Base-by-base conservation (phyloP, 2,329 filamentous ascomycete genomes). In the Aspergillus felis region DNA sequence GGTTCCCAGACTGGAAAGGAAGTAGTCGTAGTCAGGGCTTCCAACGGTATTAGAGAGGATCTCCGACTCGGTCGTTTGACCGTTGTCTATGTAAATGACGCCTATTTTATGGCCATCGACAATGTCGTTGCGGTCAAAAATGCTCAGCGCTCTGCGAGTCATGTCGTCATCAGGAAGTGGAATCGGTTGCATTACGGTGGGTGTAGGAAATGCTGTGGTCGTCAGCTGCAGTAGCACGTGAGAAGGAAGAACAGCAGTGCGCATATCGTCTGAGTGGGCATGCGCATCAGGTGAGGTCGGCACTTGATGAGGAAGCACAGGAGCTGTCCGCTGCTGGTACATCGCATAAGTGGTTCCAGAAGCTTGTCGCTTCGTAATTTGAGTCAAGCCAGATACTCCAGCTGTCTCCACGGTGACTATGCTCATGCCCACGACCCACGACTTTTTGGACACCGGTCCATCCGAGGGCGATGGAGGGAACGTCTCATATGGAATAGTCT, bases 41-140 rank as follows among this genome's bases (percentile, higher is more conserved):
- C 94, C 94, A 29, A 86, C 87, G 3, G 90, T 86, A 64, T 99
- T 99, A 66, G 89, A 84, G 28, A 99, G 82, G 38, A 97, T 96
- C 56, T 95, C 91, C 0, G 81, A 79, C 72, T 97, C 94, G 1
- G 87, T 77, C 0, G 84, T 91, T 74, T 99, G 94, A 6, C 89
- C 88, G 66, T 95, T 88, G 54, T 89, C 92, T 61, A 97, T 88
- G 73, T 97, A 99, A 44, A 99, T 87, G 24, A 99, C 89, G 17
- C 94, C 94, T 46, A 96, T 89, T 74, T 96, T 97, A 80, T 97
- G 92, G 6, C 92, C 92, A 73, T 99, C 94, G 4, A 99, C 88
- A 8, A 91, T 92, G 41, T 93, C 89, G 63, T 86, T 95, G 32
- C 88, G 86, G 73, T 99, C 94, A 72, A 99, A 95, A 12, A 86